Evolutionary conservation across 2,329 filamentous ascomycete species (phyloP), one percentile per base, ranked within the genome.

Genomic region (Talaromyces sp.): DNA sequence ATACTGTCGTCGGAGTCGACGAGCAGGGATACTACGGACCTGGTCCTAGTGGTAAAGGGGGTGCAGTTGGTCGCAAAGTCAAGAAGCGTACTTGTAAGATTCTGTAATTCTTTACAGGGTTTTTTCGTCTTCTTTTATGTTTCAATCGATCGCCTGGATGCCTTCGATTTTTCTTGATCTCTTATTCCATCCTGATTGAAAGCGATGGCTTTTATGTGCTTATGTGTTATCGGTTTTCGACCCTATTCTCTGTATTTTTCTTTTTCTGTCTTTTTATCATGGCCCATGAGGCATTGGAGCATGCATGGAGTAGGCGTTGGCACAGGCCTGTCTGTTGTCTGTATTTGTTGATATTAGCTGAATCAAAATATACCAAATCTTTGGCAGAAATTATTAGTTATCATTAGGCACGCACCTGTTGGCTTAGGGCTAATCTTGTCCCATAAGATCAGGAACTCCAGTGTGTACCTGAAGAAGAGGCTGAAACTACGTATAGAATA

Each of bases 41-140:
- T 63, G 70, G 73, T 75, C 61, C 75, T 77, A 64, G 76, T 75
- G 66, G 73, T 70, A 59, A 70, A 53, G 69, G 73, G 63, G 71
- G 70, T 33, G 67, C 70, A 40, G 69, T 68, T 53, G 65, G 69
- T 46, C 81, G 80, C 77, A 90, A 86, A 81, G 87, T 87, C 80
- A 94, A 90, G 85, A 91, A 89, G 83, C 86, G 87, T 78, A 89
- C 83, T 75, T 95, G 90, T 80, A 84, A 83, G 73, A 84, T 93
- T 74, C 80, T 95, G 70, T 95, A 80, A 84, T 50, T 52, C 53
- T 53, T 19, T 28, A n/a, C n/a, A n/a, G n/a, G n/a, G n/a, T n/a
- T n/a, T n/a, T n/a, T n/a, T n/a, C n/a, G n/a, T n/a, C n/a, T n/a
- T n/a, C n/a, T n/a, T n/a, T n/a, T n/a, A n/a, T 58, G 17, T 22